Evolutionary conservation across 2,329 filamentous ascomycete species (phyloP), one percentile per base, ranked within the genome.

Genomic region (Byssothecium circinans): DNA sequence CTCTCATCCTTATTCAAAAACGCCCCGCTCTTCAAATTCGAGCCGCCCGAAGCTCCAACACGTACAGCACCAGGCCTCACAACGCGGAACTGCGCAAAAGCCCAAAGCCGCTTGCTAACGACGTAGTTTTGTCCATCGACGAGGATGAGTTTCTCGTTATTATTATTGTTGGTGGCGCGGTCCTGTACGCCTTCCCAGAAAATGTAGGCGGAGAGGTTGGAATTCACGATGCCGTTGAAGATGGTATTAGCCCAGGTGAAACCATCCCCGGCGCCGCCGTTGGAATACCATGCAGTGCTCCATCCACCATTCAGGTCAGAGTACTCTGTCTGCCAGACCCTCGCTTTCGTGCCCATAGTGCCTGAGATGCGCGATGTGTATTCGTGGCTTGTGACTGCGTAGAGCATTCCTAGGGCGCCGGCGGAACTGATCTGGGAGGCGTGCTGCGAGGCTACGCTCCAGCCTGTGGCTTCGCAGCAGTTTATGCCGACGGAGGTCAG

Each of bases 201-300:
- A 4, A 83, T 68, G 56, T 81, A 82, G 0, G 74, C 80, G 7
- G 73, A 77, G 4, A 78, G 67, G 54, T 78, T 76, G 19, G 71
- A 72, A 55, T 74, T 74, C 5, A 77, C 70, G 12, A 83, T 65
- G 17, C 74, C 78, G 25, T 71, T 71, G 61, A 78, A 76, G 36
- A 83, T 75, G 53, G 78, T 77, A 54, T 78, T 77, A 1, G 80
- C 80, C 80, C 79, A 82, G 2, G 78, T 80, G 54, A 79, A 68
- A 6, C 80, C 81, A 51, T 83, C 80, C 30, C 75, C 75, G 0
- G 69, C 62, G 8, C 72, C 75, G 36, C 79, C 78, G 49, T 59
- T 69, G 0, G 56, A 49, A 58, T 78, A 80, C 76, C 78, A 82
- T 1, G 70, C 66, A 3, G 76, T 73, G 49, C 54, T 57, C 62